Base-by-base conservation (phyloP, 805 yeast species). In the Wickerhamiella allomyrinae region DNA sequence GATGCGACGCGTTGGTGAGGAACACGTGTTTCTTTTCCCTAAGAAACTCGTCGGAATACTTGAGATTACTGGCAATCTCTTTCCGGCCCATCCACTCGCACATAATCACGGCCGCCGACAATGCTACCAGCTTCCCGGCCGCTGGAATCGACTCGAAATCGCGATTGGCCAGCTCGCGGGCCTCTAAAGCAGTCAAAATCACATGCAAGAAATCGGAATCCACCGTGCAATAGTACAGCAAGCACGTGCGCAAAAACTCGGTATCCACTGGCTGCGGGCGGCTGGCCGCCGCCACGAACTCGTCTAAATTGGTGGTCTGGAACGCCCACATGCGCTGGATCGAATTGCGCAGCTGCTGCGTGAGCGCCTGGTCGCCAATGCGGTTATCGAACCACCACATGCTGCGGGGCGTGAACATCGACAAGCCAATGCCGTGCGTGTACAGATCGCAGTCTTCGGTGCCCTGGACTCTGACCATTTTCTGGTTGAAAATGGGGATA, bases 301-400 rank as follows among this genome's bases (percentile, higher is more conserved):
- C 36, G 19, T 29, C 31, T 15, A 35, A n/a, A 20, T 20, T 29
- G 10, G 34, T 19, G 20, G 34, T 31, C 29, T 42, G 41, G 15
- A 20, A 34, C 17, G 27, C 24, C 48, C 51, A 49, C 20, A 48
- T 21, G 29, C 37, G 23, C n/a, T 37, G 21, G 7, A 49, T 41
- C 20, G 36, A 20, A 3, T 7, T 14, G 21, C 46, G 49, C 17
- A 49, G 48, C 5, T 41, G 39, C 27, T 22, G 21, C 10, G 47
- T 47, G 14, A 49, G 39, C 11, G 34, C 37, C 7, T 34, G 40
- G 41, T 40, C 37, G 19, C 50, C 51, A 9, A 48, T 47, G 7
- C 44, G 37, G 33, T 40, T 35, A 31, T 49, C 48, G 20, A 49
- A 42, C 48, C 46, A 40, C 7, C 47, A 37, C 44, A 48, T 45